Evolutionary conservation across 1,284 basidiomycete species (phyloP), one percentile per base, ranked within the genome.

Genomic region (Ustilago crameri): DNA sequence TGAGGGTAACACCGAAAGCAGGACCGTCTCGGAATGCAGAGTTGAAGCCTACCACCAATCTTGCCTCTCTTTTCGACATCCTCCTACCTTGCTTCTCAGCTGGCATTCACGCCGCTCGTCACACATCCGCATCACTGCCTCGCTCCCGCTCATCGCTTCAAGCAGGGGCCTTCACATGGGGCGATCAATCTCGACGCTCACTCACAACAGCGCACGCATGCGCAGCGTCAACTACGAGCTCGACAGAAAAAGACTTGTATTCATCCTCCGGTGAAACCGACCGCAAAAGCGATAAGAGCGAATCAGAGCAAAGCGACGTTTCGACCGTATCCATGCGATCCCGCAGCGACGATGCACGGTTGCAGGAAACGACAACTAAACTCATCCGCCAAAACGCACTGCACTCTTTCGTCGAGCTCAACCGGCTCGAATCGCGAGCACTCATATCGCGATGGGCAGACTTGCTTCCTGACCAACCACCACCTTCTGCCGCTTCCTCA

Each of bases 251-350:
- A 9, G 23, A 17, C n/a, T 22, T 32, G 18, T 10, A 43, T 22
- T 55, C 59, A 15, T 68, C 58, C 3, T 23, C 51, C 2, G 51
- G 48, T 20, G 65, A 68, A 42, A 57, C 54, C 15, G 65, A 68
- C 5, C 47, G 59, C 24, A 56, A 51, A 22, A 69, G 66, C 52
- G 60, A 69, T 35, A 58, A 69, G 14, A 70, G 67, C 46, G 61
- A 64, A 50, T 60, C 56, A 49, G 67, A 70, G n/a, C 56, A 45
- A 1, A 70, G 67, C 32, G 61, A 64, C 51, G 49, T 70, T 45
- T 69, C 66, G 37, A 44, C 43, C 30, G 34, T 46, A 38, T 69
- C 66, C 23, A 51, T 27, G 4, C 26, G 55, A 9, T 34, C 49
- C 3, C 42, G 57, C 23, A 65, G 51, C n/a, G 55, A 66, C 23